Base-by-base conservation (phyloP, 306 rosid species). In the Quercus wislizeni region DNA sequence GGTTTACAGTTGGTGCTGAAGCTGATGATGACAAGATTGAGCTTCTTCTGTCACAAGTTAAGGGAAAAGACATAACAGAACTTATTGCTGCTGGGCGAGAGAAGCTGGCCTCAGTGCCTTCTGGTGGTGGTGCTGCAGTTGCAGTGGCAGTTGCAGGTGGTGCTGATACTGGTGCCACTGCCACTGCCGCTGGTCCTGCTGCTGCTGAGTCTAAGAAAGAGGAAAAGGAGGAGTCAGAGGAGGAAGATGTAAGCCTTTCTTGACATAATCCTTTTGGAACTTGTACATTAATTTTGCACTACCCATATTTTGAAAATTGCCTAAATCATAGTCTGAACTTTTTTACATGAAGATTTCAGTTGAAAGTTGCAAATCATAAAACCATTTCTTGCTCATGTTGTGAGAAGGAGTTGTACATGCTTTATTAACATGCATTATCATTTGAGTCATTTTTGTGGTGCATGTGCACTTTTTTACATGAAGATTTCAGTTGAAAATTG, bases 181-280 rank as follows among this genome's bases (percentile, higher is more conserved):
- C 28, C 5, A 87, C 65, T 15, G 96, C 28, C 4, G 88, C 85
- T 73, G 90, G 90, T 30, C 86, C 92, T 2, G 88, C 95, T 14
- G 90, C 89, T 8, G 85, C 90, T 14, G 94, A 85, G 84, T 35
- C 92, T 41, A 90, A 92, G 94, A 89, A 92, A 67, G 98, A 94
- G 76, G 97, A 89, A 49, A 90, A 94, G 81, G 96, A 91, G 78
- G 96, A 49, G 17, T 49, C 54, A 49, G 54, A 92, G 78, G 89
- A 95, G 0, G 95, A 90, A 55, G 97, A 94, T 62, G 97, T 92
- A 87, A 88, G 92, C 79, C 31, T 55, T 46, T 17, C 25, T 25
- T 71, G 46, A 18, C 56, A 3, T 7, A 7, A 15, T 21, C 68
- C 33, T 61, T 17, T 73, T 69, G 4, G 31, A 58, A 25, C 11